phyloP scores from a whole-genome alignment of 345 rosid genomes.

The Arabidopsis thaliana region TAIR10.1 NC_003076.8:16664001-16664500 shows the following conservation, averaged over 20 bases:
- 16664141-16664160: background rate
- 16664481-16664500: slow-evolving; percentile 47
- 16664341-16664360: background rate
- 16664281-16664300: too few relatives aligned
- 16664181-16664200: background rate
- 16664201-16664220: background rate
- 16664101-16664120: background rate
- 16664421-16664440: background rate
- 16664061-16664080: slow-evolving; percentile 1
- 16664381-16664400: slow-evolving; percentile 14
- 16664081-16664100: slow-evolving; percentile 11
- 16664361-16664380: background rate
- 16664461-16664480: slow-evolving; percentile 44
- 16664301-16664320: too few relatives aligned
- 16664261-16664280: too few relatives aligned
- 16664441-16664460: slow-evolving; percentile 2
- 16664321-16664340: background rate
- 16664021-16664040: slow-evolving; percentile 16
- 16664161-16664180: background rate
- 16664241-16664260: too few relatives aligned
- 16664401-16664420: slow-evolving; percentile 2
- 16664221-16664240: background rate
- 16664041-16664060: slow-evolving; percentile 12
- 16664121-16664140: background rate
- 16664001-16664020: slow-evolving; percentile 26